phyloP scores from a whole-genome alignment of 2,329 filamentous ascomycete genomes.

The Fusarium veterinarium region DNA sequence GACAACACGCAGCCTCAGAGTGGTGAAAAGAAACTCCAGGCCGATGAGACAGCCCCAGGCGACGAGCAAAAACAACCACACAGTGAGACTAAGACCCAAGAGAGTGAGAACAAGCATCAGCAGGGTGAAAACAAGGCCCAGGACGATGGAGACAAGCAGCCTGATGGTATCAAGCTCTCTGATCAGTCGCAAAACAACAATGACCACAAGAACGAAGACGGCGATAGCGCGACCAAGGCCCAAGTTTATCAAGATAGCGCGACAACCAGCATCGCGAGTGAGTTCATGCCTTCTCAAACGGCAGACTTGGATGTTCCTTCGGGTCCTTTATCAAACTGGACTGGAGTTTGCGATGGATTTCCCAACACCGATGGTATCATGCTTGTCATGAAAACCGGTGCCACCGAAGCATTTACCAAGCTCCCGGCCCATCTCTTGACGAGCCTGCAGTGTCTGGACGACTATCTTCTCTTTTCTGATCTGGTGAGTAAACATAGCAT shows the following conservation, averaged over 20 bases:
- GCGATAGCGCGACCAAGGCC: constrained; percentile 1
- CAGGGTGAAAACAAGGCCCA: constrained; percentile 18
- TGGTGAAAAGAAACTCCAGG: constrained; percentile 2
- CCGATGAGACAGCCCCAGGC: not conserved
- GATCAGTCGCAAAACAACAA: constrained; percentile 13
- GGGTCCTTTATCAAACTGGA: constrained; percentile 22
- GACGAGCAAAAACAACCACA: not conserved
- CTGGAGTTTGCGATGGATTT: constrained; percentile 53
- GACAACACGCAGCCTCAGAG: not conserved
- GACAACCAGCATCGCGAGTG: constrained; percentile 1
- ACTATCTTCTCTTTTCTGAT: constrained; percentile 69
- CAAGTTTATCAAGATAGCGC: not conserved
- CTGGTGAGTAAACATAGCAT: constrained; percentile 48
- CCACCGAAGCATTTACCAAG: constrained; percentile 65
- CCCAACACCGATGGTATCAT: constrained; percentile 58
- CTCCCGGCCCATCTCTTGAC: constrained; percentile 68
- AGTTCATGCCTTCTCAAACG: constrained; percentile 13
- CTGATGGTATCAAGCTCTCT: not conserved
- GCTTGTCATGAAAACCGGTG: constrained; percentile 69
- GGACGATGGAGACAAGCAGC: constrained; percentile 26
- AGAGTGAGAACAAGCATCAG: constrained; percentile 8
- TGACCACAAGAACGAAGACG: constrained; percentile 1
- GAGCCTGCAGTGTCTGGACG: constrained; percentile 63
- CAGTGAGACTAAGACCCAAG: not conserved
- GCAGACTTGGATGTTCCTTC: constrained; percentile 23